These are phyloP conservation scores for Hypholoma fasciculare DNA, from an alignment of 768 basidiomycete species.

Conservation along the genomic window DNA sequence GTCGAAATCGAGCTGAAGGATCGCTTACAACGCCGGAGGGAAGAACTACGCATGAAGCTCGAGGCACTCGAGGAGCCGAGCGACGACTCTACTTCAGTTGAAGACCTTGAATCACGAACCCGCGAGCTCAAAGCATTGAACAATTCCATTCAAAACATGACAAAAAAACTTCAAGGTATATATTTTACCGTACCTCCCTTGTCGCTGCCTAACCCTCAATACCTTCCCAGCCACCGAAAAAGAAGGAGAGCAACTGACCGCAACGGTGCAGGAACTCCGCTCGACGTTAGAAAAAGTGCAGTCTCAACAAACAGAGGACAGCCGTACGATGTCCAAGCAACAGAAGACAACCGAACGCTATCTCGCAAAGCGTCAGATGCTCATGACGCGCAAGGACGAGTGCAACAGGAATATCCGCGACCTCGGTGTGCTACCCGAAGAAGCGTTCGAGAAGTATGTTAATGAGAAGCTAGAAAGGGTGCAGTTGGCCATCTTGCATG, in stretches of 20 bases:
- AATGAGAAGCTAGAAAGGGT: constrained; percentile 88
- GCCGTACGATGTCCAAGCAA: constrained; percentile 81
- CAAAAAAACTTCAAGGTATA: constrained; percentile 62
- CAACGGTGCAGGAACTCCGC: constrained; percentile 67
- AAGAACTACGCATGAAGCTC: constrained; percentile 75
- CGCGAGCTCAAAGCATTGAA: constrained; percentile 73
- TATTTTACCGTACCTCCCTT: background rate
- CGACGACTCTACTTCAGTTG: constrained; percentile 56
- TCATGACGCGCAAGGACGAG: constrained; percentile 84
- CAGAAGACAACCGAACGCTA: constrained; percentile 97
- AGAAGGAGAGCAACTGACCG: constrained; percentile 61
- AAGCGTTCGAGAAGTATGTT: constrained; percentile 95
- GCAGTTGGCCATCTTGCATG: constrained; percentile 20
- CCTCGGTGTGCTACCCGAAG: constrained; percentile 93
- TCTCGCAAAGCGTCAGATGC: constrained; percentile 87
- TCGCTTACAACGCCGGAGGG: constrained; percentile 73
- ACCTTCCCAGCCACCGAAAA: constrained; percentile 61
- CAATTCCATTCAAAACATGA: constrained; percentile 62
- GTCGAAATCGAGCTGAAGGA: constrained; percentile 95
- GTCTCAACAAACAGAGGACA: constrained; percentile 83
- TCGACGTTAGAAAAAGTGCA: constrained; percentile 72
- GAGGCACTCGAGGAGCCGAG: constrained; percentile 71
- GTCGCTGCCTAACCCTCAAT: background rate
- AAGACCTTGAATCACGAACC: constrained; percentile 66
- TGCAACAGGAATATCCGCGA: constrained; percentile 96